A percentile compares a stretch with the other conserved stretches of the same genome.
These are phyloP conservation scores for Epicoccum sorghinum DNA, from an alignment of 2,329 filamentous ascomycete genomes.

Conservation along the genomic window DNA sequence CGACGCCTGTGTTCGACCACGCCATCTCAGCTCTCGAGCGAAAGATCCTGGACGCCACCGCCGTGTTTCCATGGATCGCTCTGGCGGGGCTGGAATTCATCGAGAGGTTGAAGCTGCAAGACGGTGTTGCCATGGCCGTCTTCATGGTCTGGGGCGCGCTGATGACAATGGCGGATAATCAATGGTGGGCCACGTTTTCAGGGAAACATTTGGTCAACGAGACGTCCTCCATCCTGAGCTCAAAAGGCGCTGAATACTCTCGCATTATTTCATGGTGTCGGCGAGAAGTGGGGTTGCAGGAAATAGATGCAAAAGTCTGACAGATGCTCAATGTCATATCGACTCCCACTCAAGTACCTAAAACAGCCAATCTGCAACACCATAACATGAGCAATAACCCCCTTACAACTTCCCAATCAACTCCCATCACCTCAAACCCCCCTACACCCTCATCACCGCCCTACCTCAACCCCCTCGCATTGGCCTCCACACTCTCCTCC, in stretches of 20 bases:
- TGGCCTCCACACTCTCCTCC: constrained; percentile 28
- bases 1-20: constrained; percentile 7
- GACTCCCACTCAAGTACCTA: too few species aligned
- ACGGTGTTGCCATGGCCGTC: constrained; percentile 16
- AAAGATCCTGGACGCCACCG: constrained; percentile 1
- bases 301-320: too few species aligned
- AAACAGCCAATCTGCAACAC: too few species aligned
- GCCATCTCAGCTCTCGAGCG: constrained; percentile 12
- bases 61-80: constrained; percentile 12
- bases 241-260: constrained; percentile 1
- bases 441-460: neutral
- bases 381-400: too few species aligned
- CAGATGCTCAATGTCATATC: too few species aligned
- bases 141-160: constrained; percentile 27
- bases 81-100: constrained; percentile 13
- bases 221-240: constrained; percentile 13
- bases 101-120: constrained; percentile 10
- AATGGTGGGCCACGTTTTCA: constrained; percentile 22
- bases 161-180: constrained; percentile 13
- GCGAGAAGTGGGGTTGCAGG: constrained; percentile 13
- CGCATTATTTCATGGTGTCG: constrained; percentile 15
- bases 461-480: constrained; percentile 4
- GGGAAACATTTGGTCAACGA: constrained; percentile 20
- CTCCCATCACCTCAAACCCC: too few species aligned
- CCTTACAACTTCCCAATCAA: too few species aligned